Conservation (phyloP, 208 protist genomes). For the Leishmania mexicana region DNA sequence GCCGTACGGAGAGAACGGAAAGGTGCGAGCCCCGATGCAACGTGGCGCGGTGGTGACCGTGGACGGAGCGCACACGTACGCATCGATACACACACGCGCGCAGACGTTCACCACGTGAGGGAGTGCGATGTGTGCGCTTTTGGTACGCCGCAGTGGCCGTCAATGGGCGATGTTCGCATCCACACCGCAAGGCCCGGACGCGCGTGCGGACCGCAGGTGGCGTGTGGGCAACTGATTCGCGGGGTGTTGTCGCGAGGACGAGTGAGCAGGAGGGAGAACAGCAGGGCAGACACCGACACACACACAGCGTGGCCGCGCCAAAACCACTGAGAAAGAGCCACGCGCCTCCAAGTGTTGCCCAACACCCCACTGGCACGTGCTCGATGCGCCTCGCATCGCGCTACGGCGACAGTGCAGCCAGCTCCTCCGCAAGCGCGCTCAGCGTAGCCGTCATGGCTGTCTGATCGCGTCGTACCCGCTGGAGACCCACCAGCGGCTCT, state of each 20-base stretch:
- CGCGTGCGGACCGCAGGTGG: not conserved
- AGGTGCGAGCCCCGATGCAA: not conserved
- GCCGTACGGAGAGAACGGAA: not conserved
- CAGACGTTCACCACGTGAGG: not conserved
- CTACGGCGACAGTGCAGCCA: not conserved
- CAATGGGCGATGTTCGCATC: not conserved
- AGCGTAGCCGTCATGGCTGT: constrained; percentile 18
- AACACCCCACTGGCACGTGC: not conserved
- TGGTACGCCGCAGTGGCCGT: not conserved
- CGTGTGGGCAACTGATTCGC: not conserved
- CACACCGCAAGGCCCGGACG: not conserved
- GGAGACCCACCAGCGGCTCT: constrained; percentile 15
- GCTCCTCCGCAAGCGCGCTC: not conserved
- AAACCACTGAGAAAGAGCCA: not conserved
- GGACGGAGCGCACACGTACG: not conserved
- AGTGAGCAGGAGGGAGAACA: not conserved
- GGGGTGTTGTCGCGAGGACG: not conserved
- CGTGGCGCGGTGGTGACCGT: not conserved
- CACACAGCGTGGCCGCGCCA: not conserved
- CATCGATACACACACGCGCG: not conserved
- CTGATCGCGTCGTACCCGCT: constrained; percentile 19
- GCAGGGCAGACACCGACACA: not conserved
- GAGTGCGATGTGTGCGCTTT: not conserved
- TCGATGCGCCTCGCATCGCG: not conserved
- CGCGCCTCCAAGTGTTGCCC: not conserved